Base-by-base conservation (phyloP, 495 filamentous ascomycete species). In the Beverwykella pulmonaria region DNA sequence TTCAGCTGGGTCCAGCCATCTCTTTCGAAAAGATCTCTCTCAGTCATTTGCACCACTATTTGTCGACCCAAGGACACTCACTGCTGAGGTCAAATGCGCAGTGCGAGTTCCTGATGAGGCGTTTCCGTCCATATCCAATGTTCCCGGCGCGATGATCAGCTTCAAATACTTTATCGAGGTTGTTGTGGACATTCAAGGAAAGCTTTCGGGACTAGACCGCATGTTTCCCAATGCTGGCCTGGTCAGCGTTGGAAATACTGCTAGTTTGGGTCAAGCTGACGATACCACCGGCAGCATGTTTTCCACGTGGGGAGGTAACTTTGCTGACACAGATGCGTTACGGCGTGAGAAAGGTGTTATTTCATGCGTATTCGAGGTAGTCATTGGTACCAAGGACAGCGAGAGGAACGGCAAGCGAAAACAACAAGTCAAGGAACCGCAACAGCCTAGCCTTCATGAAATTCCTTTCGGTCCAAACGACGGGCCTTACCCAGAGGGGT, bases 161-260 rank as follows among this genome's bases (percentile, higher is more conserved):
- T 98, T 98, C 77, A 90, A 88, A 68, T 98, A 98, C 73, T 90
- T 90, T 68, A 83, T 97, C 25, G 94, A 98, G 74, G 90, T 97
- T 2, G 88, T 98, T 22, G 83, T 97, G 1, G 94, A 98, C 71
- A 80, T 97, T 9, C 91, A 93, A 27, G 92, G 93, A 15, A 97
- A 92, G 72, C 81, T 96, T 4, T 86, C 87, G 22, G 85, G 87
- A 5, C 82, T 83, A 44, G 86, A 92, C 70, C 77, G 88, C 32
- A 83, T 84, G 74, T 75, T 88, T 67, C 83, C 83, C 58, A 82
- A 83, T 54, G 76, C 84, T 61, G 85, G 81, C 57, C 80, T 87
- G 70, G 78, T 84, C 17, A 82, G 79, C 49, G 72, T 78, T 44
- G 74, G 82, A 32, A 48, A 76, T 61, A 46, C 71, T 9, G 59